Percentiles rank a stretch among this genome's conserved stretches.
phyloP scores from a whole-genome alignment of 2,329 filamentous ascomycete species.

The Claviceps paspali region DNA sequence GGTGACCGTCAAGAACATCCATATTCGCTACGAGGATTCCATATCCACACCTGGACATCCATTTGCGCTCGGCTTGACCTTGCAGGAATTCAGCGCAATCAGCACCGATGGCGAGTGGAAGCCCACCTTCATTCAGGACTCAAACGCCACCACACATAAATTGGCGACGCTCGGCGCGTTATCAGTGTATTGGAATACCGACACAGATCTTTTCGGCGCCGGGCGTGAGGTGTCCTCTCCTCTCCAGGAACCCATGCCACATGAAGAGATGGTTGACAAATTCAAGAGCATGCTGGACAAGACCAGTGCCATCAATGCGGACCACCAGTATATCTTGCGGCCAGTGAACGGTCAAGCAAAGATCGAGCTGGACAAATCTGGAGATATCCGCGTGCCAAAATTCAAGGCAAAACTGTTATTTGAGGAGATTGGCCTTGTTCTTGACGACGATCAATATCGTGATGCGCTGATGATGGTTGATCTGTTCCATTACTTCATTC shows the following conservation, averaged over 20 bases:
- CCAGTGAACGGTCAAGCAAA: slow-evolving; percentile 92
- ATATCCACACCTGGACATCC: slow-evolving; percentile 90
- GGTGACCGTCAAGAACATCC: slow-evolving; percentile 95
- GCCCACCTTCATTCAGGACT: slow-evolving; percentile 88
- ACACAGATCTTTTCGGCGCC: slow-evolving; percentile 67
- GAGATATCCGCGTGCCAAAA: slow-evolving; percentile 61
- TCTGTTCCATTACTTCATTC: slow-evolving; percentile 94
- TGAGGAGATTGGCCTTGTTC: slow-evolving; percentile 92
- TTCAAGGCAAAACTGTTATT: slow-evolving; percentile 86
- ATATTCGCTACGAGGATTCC: slow-evolving; percentile 94
- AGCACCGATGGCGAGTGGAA: slow-evolving; percentile 93
- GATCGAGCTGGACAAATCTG: slow-evolving; percentile 87
- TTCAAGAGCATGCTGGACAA: slow-evolving; percentile 71
- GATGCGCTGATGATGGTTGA: slow-evolving; percentile 97
- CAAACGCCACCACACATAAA: slow-evolving; percentile 74
- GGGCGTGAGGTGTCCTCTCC: slow-evolving; percentile 48
- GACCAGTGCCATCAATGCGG: slow-evolving; percentile 38
- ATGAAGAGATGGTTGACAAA: slow-evolving; percentile 61
- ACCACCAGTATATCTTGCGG: slow-evolving; percentile 88
- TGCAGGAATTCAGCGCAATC: slow-evolving; percentile 93
- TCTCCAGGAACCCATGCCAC: slow-evolving; percentile 43
- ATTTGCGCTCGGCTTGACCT: slow-evolving; percentile 79
- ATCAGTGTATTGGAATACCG: slow-evolving; percentile 96
- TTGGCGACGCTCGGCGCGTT: slow-evolving; percentile 79
- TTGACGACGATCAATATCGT: slow-evolving; percentile 94